phyloP scores from a whole-genome alignment of 2,329 filamentous ascomycete species.

The Scorias spongiosa region DNA sequence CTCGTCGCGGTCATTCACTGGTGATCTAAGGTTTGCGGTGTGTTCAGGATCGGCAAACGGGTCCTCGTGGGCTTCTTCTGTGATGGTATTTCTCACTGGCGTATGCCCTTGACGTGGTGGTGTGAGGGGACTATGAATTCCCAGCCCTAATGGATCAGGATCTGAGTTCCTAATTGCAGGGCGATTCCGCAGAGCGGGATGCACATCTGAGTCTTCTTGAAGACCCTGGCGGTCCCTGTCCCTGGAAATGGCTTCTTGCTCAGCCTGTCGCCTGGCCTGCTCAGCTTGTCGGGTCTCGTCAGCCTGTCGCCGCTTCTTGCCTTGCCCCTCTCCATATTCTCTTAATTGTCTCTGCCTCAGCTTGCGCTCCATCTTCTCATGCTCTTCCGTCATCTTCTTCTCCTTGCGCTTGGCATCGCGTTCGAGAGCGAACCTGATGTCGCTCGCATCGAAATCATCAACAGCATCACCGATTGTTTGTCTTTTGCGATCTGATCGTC shows the following conservation, averaged over 20 bases:
- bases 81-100: not conserved
- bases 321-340: slow-evolving; percentile 25
- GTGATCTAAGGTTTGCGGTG: not conserved
- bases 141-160: slow-evolving; percentile 14
- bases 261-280: slow-evolving; percentile 20
- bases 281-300: slow-evolving; percentile 40
- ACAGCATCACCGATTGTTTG: slow-evolving; percentile 55
- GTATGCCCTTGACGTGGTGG: not conserved
- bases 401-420: slow-evolving; percentile 69
- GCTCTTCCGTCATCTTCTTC: slow-evolving; percentile 52
- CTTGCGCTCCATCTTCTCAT: slow-evolving; percentile 49
- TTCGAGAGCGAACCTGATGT: slow-evolving; percentile 78
- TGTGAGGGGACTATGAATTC: slow-evolving; percentile 10
- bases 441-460: slow-evolving; percentile 70
- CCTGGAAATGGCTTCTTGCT: slow-evolving; percentile 11
- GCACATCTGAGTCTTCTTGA: slow-evolving; percentile 17
- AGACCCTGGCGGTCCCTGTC: slow-evolving; percentile 4
- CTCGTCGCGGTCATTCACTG: not conserved
- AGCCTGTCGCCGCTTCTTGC: slow-evolving; percentile 30
- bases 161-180: slow-evolving; percentile 1
- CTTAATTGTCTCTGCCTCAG: slow-evolving; percentile 52
- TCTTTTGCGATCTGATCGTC: slow-evolving; percentile 29
- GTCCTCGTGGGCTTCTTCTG: slow-evolving; percentile 3
- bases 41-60: slow-evolving; percentile 14
- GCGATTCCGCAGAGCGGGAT: slow-evolving; percentile 18